Evolutionary conservation across 176 grass and related monocot genomes (phyloP).

Genomic region (Thalia dealbata): DNA sequence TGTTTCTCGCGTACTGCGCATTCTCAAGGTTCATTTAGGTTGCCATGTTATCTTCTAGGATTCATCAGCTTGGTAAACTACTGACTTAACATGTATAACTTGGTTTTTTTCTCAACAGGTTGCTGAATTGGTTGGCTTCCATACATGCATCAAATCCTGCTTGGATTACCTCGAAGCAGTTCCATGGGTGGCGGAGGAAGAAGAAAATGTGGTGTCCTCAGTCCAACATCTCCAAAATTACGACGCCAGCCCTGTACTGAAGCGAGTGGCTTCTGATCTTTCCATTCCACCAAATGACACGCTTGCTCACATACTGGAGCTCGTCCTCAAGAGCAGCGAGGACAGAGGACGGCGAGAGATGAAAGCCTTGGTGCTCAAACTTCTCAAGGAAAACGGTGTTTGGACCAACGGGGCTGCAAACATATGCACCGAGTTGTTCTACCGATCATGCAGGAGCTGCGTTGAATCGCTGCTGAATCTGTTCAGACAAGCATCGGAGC

Average conservation of each 20-base stretch:
- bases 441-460: conserved; percentile 46
- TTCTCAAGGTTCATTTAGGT: conserved; percentile 54
- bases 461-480: conserved; percentile 36
- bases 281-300: conserved; percentile 34
- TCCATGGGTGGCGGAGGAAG: conserved; percentile 75
- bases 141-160: conserved; percentile 52
- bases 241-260: conserved; percentile 43
- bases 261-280: conserved; percentile 48
- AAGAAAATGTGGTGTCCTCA: conserved; percentile 47
- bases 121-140: conserved; percentile 53
- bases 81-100: background rate
- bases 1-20: conserved; percentile 62
- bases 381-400: conserved; percentile 49
- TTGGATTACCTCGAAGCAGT: conserved; percentile 80
- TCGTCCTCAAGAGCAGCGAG: conserved; percentile 62
- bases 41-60: background rate
- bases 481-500: conserved; percentile 36
- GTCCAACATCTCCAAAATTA: conserved; percentile 44
- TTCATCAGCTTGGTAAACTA: background rate
- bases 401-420: conserved; percentile 35
- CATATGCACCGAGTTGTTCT: conserved; percentile 39
- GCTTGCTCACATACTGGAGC: conserved; percentile 47
- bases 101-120: conserved; percentile 37
- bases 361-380: conserved; percentile 67
- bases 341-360: conserved; percentile 60